Percentiles rank a stretch among this genome's conserved stretches.
These are phyloP conservation scores for Pseudonitzschia multiseries DNA, from an alignment of 108 stramenopile species.

Conservation along the genomic window DNA sequence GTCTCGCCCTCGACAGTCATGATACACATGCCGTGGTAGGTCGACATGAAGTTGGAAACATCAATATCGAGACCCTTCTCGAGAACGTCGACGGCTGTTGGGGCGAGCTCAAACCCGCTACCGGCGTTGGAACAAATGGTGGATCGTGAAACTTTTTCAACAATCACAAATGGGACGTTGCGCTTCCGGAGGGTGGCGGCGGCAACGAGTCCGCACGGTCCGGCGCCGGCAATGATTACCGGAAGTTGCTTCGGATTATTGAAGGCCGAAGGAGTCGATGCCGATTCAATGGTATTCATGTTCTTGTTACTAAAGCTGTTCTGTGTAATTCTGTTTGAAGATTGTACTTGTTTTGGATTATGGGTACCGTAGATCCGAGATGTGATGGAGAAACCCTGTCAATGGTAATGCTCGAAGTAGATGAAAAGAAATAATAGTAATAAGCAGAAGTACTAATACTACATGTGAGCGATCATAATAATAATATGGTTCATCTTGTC, in stretches of 20 bases:
- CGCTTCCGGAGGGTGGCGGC: constrained; percentile 37
- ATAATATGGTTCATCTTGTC: too few relatives aligned
- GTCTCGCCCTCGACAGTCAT: neutral
- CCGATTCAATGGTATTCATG: too few relatives aligned
- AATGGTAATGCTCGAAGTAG: too few relatives aligned
- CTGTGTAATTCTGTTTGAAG: too few relatives aligned
- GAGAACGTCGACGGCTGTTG: constrained; percentile 28
- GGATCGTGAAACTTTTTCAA: constrained; percentile 21
- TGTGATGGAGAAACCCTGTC: too few relatives aligned
- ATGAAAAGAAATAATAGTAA: too few relatives aligned
- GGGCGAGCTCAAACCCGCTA: constrained; percentile 32
- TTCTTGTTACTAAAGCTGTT: too few relatives aligned
- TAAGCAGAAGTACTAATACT: too few relatives aligned
- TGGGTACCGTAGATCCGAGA: too few relatives aligned
- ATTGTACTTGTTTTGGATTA: too few relatives aligned
- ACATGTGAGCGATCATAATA: too few relatives aligned
- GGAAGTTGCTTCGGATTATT: constrained; percentile 8
- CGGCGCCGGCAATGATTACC: constrained; percentile 58
- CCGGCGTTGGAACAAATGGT: constrained; percentile 34
- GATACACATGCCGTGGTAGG: neutral
- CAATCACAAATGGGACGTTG: constrained; percentile 30
- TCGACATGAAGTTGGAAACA: neutral
- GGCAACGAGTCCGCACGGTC: constrained; percentile 51
- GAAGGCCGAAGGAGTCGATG: too few relatives aligned
- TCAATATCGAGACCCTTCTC: constrained; percentile 23